These are phyloP conservation scores for Aureobasidium zeae DNA, from an alignment of 2,329 filamentous ascomycete genomes.

Conservation along the genomic window DNA sequence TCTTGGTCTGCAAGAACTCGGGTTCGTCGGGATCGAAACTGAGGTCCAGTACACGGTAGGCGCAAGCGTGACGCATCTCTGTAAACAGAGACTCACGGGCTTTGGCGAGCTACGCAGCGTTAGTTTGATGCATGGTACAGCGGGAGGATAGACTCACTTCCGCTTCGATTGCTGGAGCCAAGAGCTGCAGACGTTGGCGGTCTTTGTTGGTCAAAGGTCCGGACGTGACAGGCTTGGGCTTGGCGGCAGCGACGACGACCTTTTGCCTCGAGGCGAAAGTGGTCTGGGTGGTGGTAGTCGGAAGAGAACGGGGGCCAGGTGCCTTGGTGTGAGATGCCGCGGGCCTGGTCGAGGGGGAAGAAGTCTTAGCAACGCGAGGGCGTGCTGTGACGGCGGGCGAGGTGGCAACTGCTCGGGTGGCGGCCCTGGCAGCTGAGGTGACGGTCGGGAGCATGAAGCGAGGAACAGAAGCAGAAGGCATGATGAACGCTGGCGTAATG, in stretches of 20 bases:
- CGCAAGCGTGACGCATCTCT: neutral
- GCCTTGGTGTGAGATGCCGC: neutral
- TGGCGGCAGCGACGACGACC: neutral
- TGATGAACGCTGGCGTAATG: neutral
- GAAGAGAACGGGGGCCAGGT: neutral
- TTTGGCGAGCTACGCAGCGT: too few relatives aligned
- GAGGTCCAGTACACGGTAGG: neutral
- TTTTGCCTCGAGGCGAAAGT: neutral
- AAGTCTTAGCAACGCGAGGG: too few relatives aligned
- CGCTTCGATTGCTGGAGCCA: neutral
- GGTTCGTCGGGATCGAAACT: neutral
- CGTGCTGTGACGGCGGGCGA: too few relatives aligned
- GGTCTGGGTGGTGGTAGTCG: neutral
- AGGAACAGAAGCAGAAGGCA: neutral
- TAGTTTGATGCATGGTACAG: too few relatives aligned
- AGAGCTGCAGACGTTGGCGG: neutral
- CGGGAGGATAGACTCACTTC: too few relatives aligned
- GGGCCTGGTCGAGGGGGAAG: neutral
- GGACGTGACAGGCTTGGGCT: neutral
- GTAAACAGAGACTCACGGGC: neutral
- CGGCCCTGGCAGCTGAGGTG: neutral
- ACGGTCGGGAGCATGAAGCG: neutral
- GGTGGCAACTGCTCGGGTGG: conserved; percentile 1
- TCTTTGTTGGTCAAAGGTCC: neutral
- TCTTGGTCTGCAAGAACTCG: neutral